A percentile compares a stretch with the other conserved stretches of the same genome.
These are phyloP conservation scores for Musa troglodytarum DNA, from an alignment of 176 grass and related monocot genomes.

Conservation along the genomic window DNA sequence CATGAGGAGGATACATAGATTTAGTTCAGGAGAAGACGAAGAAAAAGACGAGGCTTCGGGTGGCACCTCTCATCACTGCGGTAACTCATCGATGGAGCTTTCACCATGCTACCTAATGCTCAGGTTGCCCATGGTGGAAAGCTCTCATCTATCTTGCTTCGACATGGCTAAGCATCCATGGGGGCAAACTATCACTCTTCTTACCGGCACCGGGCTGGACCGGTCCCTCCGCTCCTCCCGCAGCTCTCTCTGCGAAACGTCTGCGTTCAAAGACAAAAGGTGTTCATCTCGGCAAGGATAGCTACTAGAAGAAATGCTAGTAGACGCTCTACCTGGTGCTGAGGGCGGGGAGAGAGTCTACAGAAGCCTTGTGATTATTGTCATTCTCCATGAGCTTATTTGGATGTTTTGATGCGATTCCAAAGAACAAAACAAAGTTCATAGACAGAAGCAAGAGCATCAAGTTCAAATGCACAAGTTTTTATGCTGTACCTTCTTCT, in stretches of 20 bases:
- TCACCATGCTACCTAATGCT: background rate
- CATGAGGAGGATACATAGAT: too few species aligned
- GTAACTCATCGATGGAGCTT: too few species aligned
- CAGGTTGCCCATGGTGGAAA: background rate
- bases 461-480: background rate
- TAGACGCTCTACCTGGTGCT: conserved; percentile 36
- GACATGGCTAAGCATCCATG: conserved; percentile 39
- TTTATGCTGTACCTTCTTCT: conserved; percentile 32
- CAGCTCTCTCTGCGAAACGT: conserved; percentile 15
- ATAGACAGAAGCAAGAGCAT: background rate
- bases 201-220: conserved; percentile 10
- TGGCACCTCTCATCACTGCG: too few species aligned
- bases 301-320: too few species aligned
- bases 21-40: too few species aligned
- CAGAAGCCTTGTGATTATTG: conserved; percentile 17
- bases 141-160: conserved; percentile 25
- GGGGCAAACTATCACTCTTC: conserved; percentile 30
- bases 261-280: conserved; percentile 25
- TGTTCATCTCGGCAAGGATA: background rate
- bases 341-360: conserved; percentile 26
- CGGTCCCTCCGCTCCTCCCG: conserved; percentile 7
- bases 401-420: background rate
- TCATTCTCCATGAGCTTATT: conserved; percentile 21
- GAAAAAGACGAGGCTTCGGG: too few species aligned
- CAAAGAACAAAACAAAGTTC: background rate